A percentile compares a stretch with the other conserved stretches of the same genome.
phyloP scores from a whole-genome alignment of 2,329 filamentous ascomycete genomes.

The Ophiostoma quercus region DNA sequence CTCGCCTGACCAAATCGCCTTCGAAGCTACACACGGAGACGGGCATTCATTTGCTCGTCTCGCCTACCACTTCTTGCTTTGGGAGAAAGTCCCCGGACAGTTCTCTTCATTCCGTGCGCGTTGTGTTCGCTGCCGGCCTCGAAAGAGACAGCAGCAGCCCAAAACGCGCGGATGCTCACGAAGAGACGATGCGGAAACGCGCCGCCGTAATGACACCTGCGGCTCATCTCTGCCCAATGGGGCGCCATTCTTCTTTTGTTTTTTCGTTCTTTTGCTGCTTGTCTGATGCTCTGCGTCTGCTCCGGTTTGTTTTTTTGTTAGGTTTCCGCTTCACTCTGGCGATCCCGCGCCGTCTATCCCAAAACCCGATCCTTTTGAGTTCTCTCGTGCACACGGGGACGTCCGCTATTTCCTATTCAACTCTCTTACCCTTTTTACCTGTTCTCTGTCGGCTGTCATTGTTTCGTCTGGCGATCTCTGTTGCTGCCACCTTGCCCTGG shows the following conservation, averaged over 20 bases:
- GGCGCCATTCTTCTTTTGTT: constrained; percentile 11
- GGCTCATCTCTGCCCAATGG: constrained; percentile 66
- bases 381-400: constrained; percentile 18
- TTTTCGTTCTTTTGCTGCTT: background rate
- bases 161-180: constrained; percentile 8
- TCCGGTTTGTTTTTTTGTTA: constrained; percentile 4
- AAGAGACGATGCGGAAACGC: constrained; percentile 78
- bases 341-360: constrained; percentile 11
- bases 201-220: constrained; percentile 98
- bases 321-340: constrained; percentile 5
- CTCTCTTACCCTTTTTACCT: constrained; percentile 15
- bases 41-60: constrained; percentile 37
- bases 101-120: constrained; percentile 30
- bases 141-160: constrained; percentile 24
- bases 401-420: constrained; percentile 17
- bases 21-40: constrained; percentile 96
- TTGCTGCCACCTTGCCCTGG: constrained; percentile 13
- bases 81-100: constrained; percentile 99
- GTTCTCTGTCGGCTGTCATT: background rate
- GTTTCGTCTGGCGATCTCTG: background rate
- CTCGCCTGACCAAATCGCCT: constrained; percentile 99
- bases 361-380: constrained; percentile 22
- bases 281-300: constrained; percentile 43
- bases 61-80: constrained; percentile 58
- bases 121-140: constrained; percentile 25